phyloP scores from a whole-genome alignment of 192 early-diverging fungal genomes.

The Glomus cerebriforme region DNA sequence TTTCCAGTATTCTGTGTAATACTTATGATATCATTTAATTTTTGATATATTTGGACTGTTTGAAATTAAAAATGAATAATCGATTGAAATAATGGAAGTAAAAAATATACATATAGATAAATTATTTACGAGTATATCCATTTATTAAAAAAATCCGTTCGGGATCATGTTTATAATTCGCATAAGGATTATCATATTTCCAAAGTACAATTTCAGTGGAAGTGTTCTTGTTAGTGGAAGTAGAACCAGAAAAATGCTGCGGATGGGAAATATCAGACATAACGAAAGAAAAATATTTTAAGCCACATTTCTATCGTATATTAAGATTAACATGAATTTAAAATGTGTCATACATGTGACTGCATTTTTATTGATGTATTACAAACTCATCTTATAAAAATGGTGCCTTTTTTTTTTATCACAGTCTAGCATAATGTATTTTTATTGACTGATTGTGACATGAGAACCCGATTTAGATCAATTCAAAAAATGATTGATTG shows the following conservation, averaged over 20 bases:
- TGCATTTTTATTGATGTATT: too few relatives aligned
- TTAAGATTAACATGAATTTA: too few relatives aligned
- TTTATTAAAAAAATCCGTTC: not conserved
- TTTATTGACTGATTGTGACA: too few relatives aligned
- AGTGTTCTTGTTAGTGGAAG: not conserved
- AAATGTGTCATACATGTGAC: too few relatives aligned
- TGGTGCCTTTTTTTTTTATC: too few relatives aligned
- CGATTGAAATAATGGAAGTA: not conserved
- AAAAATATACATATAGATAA: not conserved
- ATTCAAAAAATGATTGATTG: too few relatives aligned
- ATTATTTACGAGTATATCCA: conserved; percentile 6
- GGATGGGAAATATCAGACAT: not conserved
- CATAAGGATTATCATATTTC: conserved; percentile 17
- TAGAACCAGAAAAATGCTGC: not conserved
- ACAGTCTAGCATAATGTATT: too few relatives aligned
- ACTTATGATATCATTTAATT: not conserved
- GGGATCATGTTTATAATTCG: not conserved
- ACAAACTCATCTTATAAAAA: too few relatives aligned
- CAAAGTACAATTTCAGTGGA: not conserved
- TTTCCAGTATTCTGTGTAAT: conserved; percentile 17
- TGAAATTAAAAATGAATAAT: not conserved
- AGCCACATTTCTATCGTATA: too few relatives aligned
- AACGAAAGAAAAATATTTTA: too few relatives aligned
- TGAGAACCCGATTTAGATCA: too few relatives aligned
- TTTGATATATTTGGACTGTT: not conserved